Conservation (phyloP, 768 basidiomycete genomes). For the Psilocybe cubensis region DNA sequence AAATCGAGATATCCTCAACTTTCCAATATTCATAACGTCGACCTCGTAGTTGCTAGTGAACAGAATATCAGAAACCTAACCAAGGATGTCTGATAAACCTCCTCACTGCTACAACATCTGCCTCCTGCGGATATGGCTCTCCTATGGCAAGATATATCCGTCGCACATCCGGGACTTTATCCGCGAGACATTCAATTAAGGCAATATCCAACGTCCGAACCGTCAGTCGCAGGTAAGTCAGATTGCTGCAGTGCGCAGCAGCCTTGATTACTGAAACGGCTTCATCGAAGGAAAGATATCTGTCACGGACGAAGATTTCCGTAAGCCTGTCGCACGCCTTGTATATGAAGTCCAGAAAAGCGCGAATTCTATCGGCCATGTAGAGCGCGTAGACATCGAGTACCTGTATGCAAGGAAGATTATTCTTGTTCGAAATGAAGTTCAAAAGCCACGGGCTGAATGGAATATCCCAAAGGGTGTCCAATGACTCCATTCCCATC, state of each 20-base stretch:
- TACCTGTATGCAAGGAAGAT: not conserved
- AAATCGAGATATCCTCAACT: conserved; percentile 36
- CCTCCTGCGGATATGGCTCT: conserved; percentile 16
- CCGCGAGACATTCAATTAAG: conserved; percentile 34
- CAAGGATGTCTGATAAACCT: not conserved
- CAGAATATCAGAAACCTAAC: not conserved
- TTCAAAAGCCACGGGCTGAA: not conserved
- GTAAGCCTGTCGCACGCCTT: conserved; percentile 33
- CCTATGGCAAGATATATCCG: conserved; percentile 31
- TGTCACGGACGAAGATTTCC: conserved; percentile 38
- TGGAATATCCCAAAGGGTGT: not conserved
- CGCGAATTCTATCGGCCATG: conserved; percentile 31
- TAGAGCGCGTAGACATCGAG: conserved; percentile 39
- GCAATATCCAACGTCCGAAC: conserved; percentile 30
- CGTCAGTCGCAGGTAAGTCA: conserved; percentile 35
- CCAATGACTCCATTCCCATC: not conserved
- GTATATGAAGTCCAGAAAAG: conserved; percentile 30
- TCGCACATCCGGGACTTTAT: conserved; percentile 29
- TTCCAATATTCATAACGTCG: conserved; percentile 33
- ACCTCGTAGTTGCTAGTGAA: conserved; percentile 15
- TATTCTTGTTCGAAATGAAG: not conserved
- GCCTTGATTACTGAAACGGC: conserved; percentile 23
- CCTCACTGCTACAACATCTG: conserved; percentile 10
- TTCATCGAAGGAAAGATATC: conserved; percentile 37
- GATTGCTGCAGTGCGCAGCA: conserved; percentile 22